Evolutionary conservation across 2,329 filamentous ascomycete species (phyloP).

Genomic region (Ascochyta lentis): DNA sequence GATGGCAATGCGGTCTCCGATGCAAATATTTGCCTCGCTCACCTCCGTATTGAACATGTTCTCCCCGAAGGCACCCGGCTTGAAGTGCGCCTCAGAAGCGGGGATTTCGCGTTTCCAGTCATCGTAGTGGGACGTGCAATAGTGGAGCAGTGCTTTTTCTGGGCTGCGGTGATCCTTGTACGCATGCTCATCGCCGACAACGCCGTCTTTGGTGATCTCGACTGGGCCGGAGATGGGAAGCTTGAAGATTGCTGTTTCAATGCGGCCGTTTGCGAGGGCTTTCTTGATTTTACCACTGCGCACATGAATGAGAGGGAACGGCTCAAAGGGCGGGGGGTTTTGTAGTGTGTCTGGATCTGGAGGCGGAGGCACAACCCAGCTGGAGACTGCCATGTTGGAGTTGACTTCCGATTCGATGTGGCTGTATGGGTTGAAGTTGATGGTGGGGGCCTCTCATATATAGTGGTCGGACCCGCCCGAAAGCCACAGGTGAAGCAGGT

Average conservation of each 20-base stretch:
- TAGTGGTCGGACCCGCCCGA: constrained; percentile 8
- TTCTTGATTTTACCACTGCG: constrained; percentile 64
- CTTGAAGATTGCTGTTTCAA: constrained; percentile 65
- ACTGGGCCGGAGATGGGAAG: constrained; percentile 53
- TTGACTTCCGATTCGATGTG: neutral
- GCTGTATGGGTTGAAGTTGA: neutral
- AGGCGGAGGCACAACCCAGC: constrained; percentile 30
- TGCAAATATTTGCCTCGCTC: constrained; percentile 70
- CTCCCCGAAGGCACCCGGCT: constrained; percentile 68
- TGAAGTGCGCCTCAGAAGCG: constrained; percentile 58
- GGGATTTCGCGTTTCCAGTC: constrained; percentile 63
- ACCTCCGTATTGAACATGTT: constrained; percentile 65
- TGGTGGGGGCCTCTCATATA: neutral
- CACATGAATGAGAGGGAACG: constrained; percentile 63
- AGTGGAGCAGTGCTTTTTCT: constrained; percentile 69
- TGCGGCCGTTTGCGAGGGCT: constrained; percentile 59
- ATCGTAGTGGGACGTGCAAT: constrained; percentile 66
- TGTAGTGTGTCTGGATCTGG: constrained; percentile 29
- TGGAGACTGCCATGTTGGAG: constrained; percentile 24
- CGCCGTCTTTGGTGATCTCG: constrained; percentile 57
- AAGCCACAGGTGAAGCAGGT: neutral
- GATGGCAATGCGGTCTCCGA: constrained; percentile 66
- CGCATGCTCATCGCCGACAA: constrained; percentile 68
- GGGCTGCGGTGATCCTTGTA: constrained; percentile 66
- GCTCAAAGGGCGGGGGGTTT: constrained; percentile 33